Evolutionary conservation across 768 basidiomycete species (phyloP), one percentile per base, ranked within the genome.

Genomic region (Pulveroboletus frians): DNA sequence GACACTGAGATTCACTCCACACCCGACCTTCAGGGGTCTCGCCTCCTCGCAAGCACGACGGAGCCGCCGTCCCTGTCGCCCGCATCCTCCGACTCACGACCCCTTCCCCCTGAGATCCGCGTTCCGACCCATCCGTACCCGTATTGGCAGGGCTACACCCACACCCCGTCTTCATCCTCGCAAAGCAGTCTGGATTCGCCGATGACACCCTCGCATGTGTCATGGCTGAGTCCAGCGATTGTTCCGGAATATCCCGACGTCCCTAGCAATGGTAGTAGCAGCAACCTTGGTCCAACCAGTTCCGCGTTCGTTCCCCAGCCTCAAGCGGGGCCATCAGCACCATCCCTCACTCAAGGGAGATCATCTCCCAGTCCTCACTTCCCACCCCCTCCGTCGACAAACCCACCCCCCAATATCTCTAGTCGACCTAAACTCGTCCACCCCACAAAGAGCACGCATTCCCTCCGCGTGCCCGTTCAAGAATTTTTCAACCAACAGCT

Each of bases 401-500:
- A 63, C 40, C 59, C 64, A 29, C 65, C 70, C 7, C 65, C 66
- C 17, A 59, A 55, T 5, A 29, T 60, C 18, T 41, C 43, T 41
- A 50, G 67, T 46, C 62, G 65, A 37, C 63, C 73, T 9, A 72
- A 67, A 46, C 57, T 71, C 23, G 40, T 64, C 14, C 56, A 63
- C 18, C 50, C 61, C 9, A 57, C 66, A 27, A 65, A 69, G 54
- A 75, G 75, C 49, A 68, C 72, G 9, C 74, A 72, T 35, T 74
- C 73, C 14, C 61, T 78, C 23, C 74, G 71, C 30, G 64, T 72
- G 14, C 71, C 76, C 23, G 46, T 62, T 18, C 63, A 60, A 29
- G 69, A 58, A 43, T 57, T 54, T 29, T 61, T 54, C 45, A 63
- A 53, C 43, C 59, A 57, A 43, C 83, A 76, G 39, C 74, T 85